phyloP scores from a whole-genome alignment of 768 basidiomycete genomes.

The Rhodotorula sphaerocarpa region DNA sequence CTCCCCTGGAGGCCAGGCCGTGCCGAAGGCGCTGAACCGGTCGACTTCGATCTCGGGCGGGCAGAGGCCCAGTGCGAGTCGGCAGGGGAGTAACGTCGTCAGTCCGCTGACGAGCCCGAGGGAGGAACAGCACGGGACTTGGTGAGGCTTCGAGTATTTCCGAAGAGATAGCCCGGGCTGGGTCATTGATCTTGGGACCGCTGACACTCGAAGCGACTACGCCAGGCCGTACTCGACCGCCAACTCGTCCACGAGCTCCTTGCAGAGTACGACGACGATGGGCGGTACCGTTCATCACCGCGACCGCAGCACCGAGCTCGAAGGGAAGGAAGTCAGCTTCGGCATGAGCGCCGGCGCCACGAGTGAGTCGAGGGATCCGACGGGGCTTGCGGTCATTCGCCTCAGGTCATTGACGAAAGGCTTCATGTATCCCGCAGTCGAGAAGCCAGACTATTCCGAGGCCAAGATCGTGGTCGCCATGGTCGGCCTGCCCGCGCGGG shows the following conservation, averaged over 20 bases:
- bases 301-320: constrained; percentile 5
- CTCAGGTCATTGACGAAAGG: background rate
- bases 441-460: constrained; percentile 96
- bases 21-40: background rate
- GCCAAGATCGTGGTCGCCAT: constrained; percentile 97
- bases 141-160: constrained; percentile 6
- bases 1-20: background rate
- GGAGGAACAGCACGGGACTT: constrained; percentile 26
- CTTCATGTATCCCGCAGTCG: constrained; percentile 45
- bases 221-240: constrained; percentile 34
- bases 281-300: constrained; percentile 7
- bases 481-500: constrained; percentile 96
- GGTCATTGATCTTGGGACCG: background rate
- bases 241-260: constrained; percentile 24
- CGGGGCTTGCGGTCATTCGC: too few relatives aligned
- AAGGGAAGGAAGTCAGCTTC: constrained; percentile 19
- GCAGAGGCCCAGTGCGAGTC: background rate
- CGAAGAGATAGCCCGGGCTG: too few relatives aligned
- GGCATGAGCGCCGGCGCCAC: constrained; percentile 32
- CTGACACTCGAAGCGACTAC: background rate
- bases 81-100: background rate
- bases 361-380: constrained; percentile 10
- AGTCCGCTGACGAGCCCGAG: constrained; percentile 10
- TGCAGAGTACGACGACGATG: constrained; percentile 9
- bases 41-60: background rate